These are phyloP conservation scores for Zasmidium angulare DNA, from an alignment of 2,329 filamentous ascomycete genomes.

Conservation along the genomic window DNA sequence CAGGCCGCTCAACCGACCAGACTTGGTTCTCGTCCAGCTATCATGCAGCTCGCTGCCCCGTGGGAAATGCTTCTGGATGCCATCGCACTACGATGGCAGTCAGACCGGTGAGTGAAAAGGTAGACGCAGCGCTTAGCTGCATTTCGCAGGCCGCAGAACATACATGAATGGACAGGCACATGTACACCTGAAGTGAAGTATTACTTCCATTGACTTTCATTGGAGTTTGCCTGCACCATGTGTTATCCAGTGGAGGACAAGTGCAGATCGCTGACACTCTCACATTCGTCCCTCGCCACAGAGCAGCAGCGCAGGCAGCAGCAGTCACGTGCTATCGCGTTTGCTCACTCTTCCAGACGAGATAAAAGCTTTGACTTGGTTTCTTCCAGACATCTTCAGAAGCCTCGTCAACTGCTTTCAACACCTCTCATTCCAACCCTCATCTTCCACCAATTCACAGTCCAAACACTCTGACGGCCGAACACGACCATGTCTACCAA, in stretches of 20 bases:
- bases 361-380: not conserved
- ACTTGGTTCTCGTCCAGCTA: too few relatives aligned
- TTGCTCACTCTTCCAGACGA: not conserved
- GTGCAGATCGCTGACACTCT: not conserved
- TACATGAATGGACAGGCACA: not conserved
- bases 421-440: not conserved
- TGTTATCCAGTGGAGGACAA: not conserved
- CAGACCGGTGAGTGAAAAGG: not conserved
- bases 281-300: not conserved
- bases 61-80: too few relatives aligned
- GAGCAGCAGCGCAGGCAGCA: too few relatives aligned
- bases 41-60: too few relatives aligned
- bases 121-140: not conserved
- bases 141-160: not conserved
- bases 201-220: not conserved
- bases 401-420: not conserved
- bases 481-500: constrained; percentile 26
- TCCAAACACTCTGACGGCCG: too few relatives aligned
- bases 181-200: not conserved
- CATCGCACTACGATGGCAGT: too few relatives aligned
- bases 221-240: not conserved
- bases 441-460: too few relatives aligned
- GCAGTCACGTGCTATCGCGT: constrained; percentile 1
- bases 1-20: too few relatives aligned
- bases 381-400: not conserved